phyloP scores from a whole-genome alignment of 2,329 filamentous ascomycete species.

The Rhinocladiella similis region DNA sequence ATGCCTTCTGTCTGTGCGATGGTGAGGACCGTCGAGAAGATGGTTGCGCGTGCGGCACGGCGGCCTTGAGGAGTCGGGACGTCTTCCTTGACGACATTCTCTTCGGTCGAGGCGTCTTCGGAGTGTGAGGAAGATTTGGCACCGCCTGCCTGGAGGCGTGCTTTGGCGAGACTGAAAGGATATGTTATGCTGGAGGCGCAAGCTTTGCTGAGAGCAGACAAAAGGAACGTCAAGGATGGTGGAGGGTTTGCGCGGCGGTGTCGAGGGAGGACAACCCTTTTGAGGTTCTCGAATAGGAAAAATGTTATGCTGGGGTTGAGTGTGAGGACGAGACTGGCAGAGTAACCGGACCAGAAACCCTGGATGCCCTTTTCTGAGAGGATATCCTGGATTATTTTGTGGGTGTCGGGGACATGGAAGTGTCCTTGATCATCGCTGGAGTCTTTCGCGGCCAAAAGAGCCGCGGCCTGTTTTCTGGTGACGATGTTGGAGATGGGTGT shows the following conservation, averaged over 20 bases:
- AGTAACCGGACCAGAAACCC: conserved; percentile 88
- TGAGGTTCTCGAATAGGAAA: conserved; percentile 73
- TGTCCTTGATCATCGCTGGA: conserved; percentile 17
- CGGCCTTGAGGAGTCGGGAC: conserved; percentile 35
- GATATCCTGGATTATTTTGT: conserved; percentile 65
- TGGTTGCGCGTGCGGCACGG: conserved; percentile 46
- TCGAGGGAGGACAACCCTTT: conserved; percentile 58
- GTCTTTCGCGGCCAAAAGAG: conserved; percentile 44
- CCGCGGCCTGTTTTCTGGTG: conserved; percentile 74
- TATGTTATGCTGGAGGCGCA: conserved; percentile 76
- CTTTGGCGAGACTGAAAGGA: conserved; percentile 83
- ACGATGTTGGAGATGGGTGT: conserved; percentile 82
- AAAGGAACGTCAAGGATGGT: conserved; percentile 58
- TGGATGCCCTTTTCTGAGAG: conserved; percentile 66
- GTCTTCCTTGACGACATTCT: conserved; percentile 26
- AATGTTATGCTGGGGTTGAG: conserved; percentile 87
- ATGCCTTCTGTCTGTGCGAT: conserved; percentile 65
- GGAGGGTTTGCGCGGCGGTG: conserved; percentile 55
- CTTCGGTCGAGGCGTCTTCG: conserved; percentile 36
- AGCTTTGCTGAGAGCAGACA: conserved; percentile 77
- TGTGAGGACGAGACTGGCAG: conserved; percentile 74
- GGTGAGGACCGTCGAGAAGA: conserved; percentile 63
- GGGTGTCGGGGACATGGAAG: conserved; percentile 43
- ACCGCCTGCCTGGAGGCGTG: conserved; percentile 64
- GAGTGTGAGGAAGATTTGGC: neutral